Percentiles rank a stretch among this genome's conserved stretches.
Evolutionary conservation across 169 alveolate genomes (phyloP).

Genomic region (Plasmodium inui): DNA sequence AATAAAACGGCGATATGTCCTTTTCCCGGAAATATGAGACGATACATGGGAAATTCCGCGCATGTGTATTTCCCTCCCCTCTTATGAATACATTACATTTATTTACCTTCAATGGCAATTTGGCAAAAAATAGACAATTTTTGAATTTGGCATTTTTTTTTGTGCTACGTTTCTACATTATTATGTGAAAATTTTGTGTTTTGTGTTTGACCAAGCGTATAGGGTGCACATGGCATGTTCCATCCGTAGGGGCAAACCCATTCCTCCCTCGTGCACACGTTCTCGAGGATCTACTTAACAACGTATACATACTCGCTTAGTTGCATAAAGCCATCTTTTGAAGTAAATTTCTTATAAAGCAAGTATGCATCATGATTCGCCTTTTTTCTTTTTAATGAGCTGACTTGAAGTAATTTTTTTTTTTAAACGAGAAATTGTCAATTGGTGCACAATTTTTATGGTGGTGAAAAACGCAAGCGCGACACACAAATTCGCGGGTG

Average conservation of each 20-base stretch:
- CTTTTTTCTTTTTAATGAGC: background rate
- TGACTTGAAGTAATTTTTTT: background rate
- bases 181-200: background rate
- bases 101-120: background rate
- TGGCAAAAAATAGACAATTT: conserved; percentile 9
- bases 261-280: background rate
- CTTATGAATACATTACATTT: background rate
- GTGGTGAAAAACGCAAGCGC: background rate
- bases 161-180: background rate
- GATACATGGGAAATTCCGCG: background rate
- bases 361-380: background rate
- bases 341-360: background rate
- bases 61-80: background rate
- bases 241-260: background rate
- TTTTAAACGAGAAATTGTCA: conserved; percentile 19
- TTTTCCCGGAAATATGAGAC: background rate
- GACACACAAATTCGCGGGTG: background rate
- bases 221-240: background rate
- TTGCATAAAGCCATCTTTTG: background rate
- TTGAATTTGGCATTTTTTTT: background rate
- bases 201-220: background rate
- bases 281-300: conserved; percentile 23
- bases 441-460: background rate
- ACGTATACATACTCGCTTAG: background rate
- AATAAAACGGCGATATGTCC: background rate